phyloP scores from a whole-genome alignment of 176 grass and related monocot genomes.

The Eragrostis curvula region DNA sequence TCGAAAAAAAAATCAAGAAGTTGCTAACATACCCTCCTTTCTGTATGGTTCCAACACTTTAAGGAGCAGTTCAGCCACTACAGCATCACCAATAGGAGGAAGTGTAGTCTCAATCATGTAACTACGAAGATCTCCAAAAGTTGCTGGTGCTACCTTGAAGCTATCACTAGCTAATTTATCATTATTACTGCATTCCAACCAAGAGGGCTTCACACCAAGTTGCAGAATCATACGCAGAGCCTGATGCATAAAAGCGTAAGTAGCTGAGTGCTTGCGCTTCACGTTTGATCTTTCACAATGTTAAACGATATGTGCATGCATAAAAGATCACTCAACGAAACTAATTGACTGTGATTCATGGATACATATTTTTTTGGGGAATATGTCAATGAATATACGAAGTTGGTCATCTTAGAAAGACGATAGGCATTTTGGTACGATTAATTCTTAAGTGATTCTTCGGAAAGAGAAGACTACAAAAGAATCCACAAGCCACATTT shows the following conservation, averaged over 20 bases:
- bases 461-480: conserved; percentile 27
- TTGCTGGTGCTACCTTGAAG: conserved; percentile 46
- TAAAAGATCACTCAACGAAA: conserved; percentile 17
- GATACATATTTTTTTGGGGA: no score
- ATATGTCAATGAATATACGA: neutral
- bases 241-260: conserved; percentile 46
- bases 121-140: conserved; percentile 74
- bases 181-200: conserved; percentile 68
- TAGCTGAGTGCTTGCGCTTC: neutral
- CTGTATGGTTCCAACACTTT: conserved; percentile 97
- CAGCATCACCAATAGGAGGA: conserved; percentile 78
- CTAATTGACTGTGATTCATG: conserved; percentile 26
- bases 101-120: conserved; percentile 94
- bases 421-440: neutral
- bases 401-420: neutral
- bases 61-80: conserved; percentile 94
- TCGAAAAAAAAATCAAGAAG: neutral
- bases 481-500: conserved; percentile 24
- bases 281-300: conserved; percentile 26
- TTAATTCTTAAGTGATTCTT: conserved; percentile 28
- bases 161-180: conserved; percentile 49
- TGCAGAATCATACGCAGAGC: conserved; percentile 94
- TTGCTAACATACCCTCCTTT: conserved; percentile 68
- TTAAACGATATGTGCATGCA: neutral
- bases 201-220: conserved; percentile 89